Evolutionary conservation across 2,329 filamentous ascomycete species (phyloP).

Genomic region (Neophaeococcomyces mojaviensis): DNA sequence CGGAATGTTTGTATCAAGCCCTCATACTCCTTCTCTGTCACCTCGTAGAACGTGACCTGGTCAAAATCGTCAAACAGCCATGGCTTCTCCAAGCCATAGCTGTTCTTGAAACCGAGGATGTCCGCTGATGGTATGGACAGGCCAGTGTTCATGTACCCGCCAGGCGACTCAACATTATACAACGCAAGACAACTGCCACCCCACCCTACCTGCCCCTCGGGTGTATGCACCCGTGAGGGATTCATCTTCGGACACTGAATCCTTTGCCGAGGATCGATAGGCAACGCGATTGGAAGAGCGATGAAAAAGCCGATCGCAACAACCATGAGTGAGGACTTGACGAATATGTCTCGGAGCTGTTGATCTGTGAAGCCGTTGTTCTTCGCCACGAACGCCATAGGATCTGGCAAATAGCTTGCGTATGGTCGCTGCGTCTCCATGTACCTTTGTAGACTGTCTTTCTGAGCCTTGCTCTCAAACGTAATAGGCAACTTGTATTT

Average conservation of each 20-base stretch:
- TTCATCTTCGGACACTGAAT: constrained; percentile 52
- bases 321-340: constrained; percentile 44
- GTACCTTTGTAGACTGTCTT: constrained; percentile 52
- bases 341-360: constrained; percentile 45
- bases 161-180: constrained; percentile 51
- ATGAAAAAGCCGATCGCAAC: constrained; percentile 51
- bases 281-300: constrained; percentile 45
- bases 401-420: constrained; percentile 56
- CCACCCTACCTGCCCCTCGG: constrained; percentile 50
- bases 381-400: constrained; percentile 50
- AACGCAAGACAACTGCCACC: constrained; percentile 49
- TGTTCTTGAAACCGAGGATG: constrained; percentile 44
- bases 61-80: constrained; percentile 54
- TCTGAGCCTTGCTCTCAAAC: constrained; percentile 30
- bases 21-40: constrained; percentile 47
- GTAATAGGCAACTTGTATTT: constrained; percentile 40
- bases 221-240: constrained; percentile 49
- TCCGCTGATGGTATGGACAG: constrained; percentile 49
- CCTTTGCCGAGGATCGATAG: constrained; percentile 47
- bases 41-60: constrained; percentile 48
- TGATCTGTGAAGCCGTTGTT: constrained; percentile 46
- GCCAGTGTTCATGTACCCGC: constrained; percentile 50
- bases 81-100: constrained; percentile 40
- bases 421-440: constrained; percentile 54
- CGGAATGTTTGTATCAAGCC: constrained; percentile 41